phyloP scores from a whole-genome alignment of 106 monocot species.

The Apostasia shenzhenica region DNA sequence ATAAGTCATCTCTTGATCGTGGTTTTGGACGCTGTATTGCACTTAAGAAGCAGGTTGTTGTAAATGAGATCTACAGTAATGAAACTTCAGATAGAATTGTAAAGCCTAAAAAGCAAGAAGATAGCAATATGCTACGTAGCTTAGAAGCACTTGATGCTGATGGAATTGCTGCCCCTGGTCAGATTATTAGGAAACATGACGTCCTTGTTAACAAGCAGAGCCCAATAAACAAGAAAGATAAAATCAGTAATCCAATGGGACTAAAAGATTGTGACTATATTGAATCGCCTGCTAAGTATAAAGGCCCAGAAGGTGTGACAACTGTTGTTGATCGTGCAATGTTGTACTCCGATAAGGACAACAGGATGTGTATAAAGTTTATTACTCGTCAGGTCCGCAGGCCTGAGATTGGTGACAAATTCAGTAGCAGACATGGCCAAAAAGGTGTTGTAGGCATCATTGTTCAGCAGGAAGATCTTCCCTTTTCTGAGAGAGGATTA shows the following conservation, averaged over 20 bases:
- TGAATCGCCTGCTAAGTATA: conserved; percentile 31
- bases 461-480: conserved; percentile 97
- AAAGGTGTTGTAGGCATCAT: conserved; percentile 97
- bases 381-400: conserved; percentile 81
- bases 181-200: conserved; percentile 75
- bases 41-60: conserved; percentile 69
- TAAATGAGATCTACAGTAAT: conserved; percentile 43
- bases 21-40: conserved; percentile 95
- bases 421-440: conserved; percentile 98
- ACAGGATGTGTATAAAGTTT: conserved; percentile 69
- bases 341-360: conserved; percentile 56
- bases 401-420: conserved; percentile 98
- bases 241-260: not conserved
- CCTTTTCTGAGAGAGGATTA: conserved; percentile 88
- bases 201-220: conserved; percentile 72
- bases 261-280: conserved; percentile 44
- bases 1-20: conserved; percentile 95
- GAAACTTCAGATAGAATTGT: conserved; percentile 51
- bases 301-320: conserved; percentile 68
- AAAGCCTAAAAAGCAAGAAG: conserved; percentile 62
- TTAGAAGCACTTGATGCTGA: conserved; percentile 73
- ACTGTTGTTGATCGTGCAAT: conserved; percentile 83
- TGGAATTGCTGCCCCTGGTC: conserved; percentile 94
- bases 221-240: conserved; percentile 39
- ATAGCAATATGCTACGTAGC: conserved; percentile 12